Base-by-base conservation (phyloP, 805 yeast genomes). In the Candida boidinii region DNA sequence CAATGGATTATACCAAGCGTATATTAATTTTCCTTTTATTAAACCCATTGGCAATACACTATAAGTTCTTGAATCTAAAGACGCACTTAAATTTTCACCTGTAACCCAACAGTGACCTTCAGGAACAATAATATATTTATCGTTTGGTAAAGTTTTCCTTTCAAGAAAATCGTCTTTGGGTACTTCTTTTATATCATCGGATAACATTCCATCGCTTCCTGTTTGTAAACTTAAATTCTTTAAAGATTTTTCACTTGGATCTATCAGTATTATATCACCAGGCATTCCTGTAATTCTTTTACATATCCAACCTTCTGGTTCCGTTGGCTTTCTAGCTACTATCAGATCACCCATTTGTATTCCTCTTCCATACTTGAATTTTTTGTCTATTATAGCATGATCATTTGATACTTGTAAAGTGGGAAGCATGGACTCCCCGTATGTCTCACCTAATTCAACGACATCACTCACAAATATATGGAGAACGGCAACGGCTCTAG, bases 21-120 rank as follows among this genome's bases (percentile, higher is more conserved):
- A 90, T 5, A 80, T 68, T 11, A 92, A 77, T 49, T 85, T 88
- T 2, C 97, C 99, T 44, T 78, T 77, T 3, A 92, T 77, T 25
- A 92, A 60, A 0, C 79, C 97, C 76, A 86, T 65, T 2, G 98
- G 97, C 23, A 92, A 60, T n/a, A 79, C 85, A 24, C 88, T 83
- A 51, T 92, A 92, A 0, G 85, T 74, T 43, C 98, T 64, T 4
- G 96, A 85, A 48, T 92, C 99, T 30, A 88, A 61, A 15, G 95
- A 84, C 43, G 79, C 86, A 18, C 85, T 70, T 36, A 90, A 57
- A 50, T 92, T 92, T 50, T 92, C 99, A 2, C 99, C 99, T 0
- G 96, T 86, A 3, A 88, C 79, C 97, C 97, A 92, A 30, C 85
- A 83, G 56, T 92, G 98, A 3, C 98, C 98, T 43, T 78, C 74